Evolutionary conservation across 129 eudicot genomes (phyloP), one percentile per base, ranked within the genome.

Genomic region (Arctium lappa): DNA sequence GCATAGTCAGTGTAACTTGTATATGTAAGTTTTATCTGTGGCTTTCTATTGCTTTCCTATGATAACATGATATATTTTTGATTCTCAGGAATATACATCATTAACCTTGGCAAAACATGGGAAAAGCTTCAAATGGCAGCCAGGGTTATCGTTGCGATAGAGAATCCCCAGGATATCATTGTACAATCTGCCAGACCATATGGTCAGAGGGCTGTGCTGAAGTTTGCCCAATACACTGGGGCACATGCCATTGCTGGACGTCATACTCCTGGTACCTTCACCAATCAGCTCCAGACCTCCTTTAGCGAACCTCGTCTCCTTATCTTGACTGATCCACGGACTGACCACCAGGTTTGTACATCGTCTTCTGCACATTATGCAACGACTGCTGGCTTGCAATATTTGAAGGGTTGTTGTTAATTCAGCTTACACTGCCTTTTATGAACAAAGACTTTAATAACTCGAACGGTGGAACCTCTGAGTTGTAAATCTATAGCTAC

Each of bases 131-230:
- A 73, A 40, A 73, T 73, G 77, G 77, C 77, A 73, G 80, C 71
- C 38, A 76, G 80, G 69, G 91, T 90, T 44, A 92, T 89, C 72
- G 97, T 89, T 34, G 86, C 90, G 0, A 90, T 92, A 15, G 97
- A 92, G 84, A 88, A 92, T 60, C 97, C 97, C 31, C 88, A 90
- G 68, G 97, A 92, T 76, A 92, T 92, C 39, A 90, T 92, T 79
- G 97, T 92, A 8, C 97, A 92, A 80, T 92, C 93, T 79, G 96
- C 96, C 11, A 91, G 96, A 63, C 96, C 96, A 4, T 91, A 89
- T 62, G 95, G 92, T 80, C 93, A 92, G 87, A 83, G 97, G 65
- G 97, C 93, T 63, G 97, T 92, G 10, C 40, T 92, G 81, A 92
- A 92, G 87, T 92, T 92, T 75, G 97, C 97, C 4, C 93, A 92